Base-by-base conservation (phyloP, 805 yeast species). In the Metschnikowia hibisci region DNA sequence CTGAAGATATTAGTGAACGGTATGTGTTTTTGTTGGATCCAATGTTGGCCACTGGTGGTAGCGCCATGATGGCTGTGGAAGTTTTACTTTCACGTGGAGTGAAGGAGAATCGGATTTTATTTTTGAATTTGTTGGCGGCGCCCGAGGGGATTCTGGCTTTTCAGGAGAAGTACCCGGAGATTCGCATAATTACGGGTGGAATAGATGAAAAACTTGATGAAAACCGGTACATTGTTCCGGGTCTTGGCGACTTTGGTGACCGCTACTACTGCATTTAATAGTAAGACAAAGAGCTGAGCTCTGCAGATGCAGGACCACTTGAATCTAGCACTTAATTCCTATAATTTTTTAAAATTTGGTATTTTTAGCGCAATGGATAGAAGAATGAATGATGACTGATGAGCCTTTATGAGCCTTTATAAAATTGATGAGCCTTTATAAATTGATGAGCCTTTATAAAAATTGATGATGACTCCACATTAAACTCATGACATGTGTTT, bases 11-110 rank as follows among this genome's bases (percentile, higher is more conserved):
- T 52, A 69, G 83, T 34, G 85, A 85, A 13, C 76, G 99, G 53
- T 93, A 82, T 56, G 97, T 93, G 22, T 86, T 93, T 61, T 69
- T 93, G 56, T 73, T 93, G 53, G 99, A 93, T 60, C 99, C 99
- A 44, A 86, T 93, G 95, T 77, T 93, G 61, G 99, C 99, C 27
- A 93, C 99, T 14, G 99, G 99, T 53, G 99, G 99, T 39, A 86
- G 96, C 48, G 99, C 98, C 14, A 80, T 88, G 65, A 86, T 90
- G 93, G 99, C 98, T 12, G 87, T 90, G 13, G 96, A 93, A 48
- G 97, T 93, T 13, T 71, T 93, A 57, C 73, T 86, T 46, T 73
- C 81, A 43, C 79, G 93, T 58, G 98, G 99, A 40, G 98, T 91
- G 37, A 81, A 81, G 44, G 83, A 82, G 54, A 90, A 89, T 50